phyloP scores from a whole-genome alignment of 2,329 filamentous ascomycete genomes.

The Daldinia sp. region DNA sequence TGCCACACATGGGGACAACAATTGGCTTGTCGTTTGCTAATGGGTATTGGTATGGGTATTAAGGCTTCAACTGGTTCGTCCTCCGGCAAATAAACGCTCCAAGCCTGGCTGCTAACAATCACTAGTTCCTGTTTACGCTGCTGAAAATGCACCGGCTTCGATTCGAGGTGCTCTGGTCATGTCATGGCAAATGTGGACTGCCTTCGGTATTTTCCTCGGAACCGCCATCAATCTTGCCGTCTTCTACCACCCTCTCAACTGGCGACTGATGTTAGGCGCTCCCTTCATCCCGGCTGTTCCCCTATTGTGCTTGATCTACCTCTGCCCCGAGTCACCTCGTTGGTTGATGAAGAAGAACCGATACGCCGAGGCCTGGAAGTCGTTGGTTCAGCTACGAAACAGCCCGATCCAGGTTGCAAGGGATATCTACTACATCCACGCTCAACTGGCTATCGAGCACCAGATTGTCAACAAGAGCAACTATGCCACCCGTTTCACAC shows the following conservation, averaged over 20 bases:
- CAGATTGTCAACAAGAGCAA: conserved; percentile 63
- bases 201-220: conserved; percentile 71
- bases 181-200: conserved; percentile 81
- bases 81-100: background rate
- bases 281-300: conserved; percentile 71
- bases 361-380: conserved; percentile 70
- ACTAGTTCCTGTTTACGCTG: conserved; percentile 78
- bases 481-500: conserved; percentile 71
- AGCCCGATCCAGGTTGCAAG: conserved; percentile 68
- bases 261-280: conserved; percentile 62
- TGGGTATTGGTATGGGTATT: conserved; percentile 82
- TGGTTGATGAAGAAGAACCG: conserved; percentile 76
- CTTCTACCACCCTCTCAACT: conserved; percentile 52
- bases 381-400: conserved; percentile 65
- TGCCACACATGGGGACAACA: conserved; percentile 79
- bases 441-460: conserved; percentile 71
- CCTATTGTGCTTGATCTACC: conserved; percentile 69
- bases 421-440: conserved; percentile 74
- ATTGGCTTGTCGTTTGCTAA: conserved; percentile 75
- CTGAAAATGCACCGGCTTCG: conserved; percentile 76
- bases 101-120: background rate
- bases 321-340: conserved; percentile 74
- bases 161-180: conserved; percentile 83
- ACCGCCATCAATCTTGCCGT: conserved; percentile 71
- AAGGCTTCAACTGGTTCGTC: conserved; percentile 72